Base-by-base conservation (phyloP, 441 rosid species). In the Kokia cookei region DNA sequence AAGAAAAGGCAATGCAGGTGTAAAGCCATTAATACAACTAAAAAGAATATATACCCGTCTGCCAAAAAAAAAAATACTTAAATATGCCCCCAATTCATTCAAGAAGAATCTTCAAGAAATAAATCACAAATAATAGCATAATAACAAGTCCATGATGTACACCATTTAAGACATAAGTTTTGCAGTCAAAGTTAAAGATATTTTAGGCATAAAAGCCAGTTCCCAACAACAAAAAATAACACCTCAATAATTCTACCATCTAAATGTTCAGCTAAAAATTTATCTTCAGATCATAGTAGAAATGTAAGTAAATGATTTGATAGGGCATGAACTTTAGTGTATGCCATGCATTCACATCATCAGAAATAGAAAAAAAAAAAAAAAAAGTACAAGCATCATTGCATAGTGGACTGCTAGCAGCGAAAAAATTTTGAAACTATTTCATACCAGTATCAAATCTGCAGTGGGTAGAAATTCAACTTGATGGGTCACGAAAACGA, bases 401-500 rank as follows among this genome's bases (percentile, higher is more conserved):
- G 71, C 77, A 63, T 71, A 68, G 73, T 43, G 6, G 45, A 65
- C 19, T 71, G 43, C 70, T 37, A 42, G 55, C 61, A 53, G 19
- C 13, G 47, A 8, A 55, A 45, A 47, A 29, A 68, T 61, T 73
- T 59, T 26, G 9, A 72, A 22, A 73, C 62, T 59, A 63, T 76
- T 58, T 58, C 87, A 73, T 86, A 96, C 98, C 98, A 96, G 85
- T 75, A 96, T 96, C 79, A 93, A 80, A 81, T 93, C 98, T 73
- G 99, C 97, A 60, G 93, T 78, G 2, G 98, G 99, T 65, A 96
- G 87, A 89, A 93, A 96, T 83, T 96, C 99, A 72, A 96, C 98
- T 89, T 96, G 99, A 88, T 96, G 99, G 48, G 99, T 96, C 82
- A 96, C 99, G 77, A 89, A 96, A 73, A 96, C 83, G 73, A 93